Conservation (phyloP, 176 grass and related monocot genomes). For the Avena atlantica region DNA sequence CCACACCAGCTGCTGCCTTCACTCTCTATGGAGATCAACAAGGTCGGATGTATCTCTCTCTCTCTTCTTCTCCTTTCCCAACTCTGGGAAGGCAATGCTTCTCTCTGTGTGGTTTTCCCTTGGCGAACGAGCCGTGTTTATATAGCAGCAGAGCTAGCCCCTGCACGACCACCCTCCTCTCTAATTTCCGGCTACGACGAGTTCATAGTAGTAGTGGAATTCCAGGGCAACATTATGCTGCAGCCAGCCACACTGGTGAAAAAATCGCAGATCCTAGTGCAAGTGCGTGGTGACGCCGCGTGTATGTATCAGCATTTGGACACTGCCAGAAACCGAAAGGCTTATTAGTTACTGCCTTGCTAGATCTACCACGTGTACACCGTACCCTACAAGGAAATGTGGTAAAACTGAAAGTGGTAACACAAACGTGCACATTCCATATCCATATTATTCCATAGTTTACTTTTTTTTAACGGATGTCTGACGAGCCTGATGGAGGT, state of each 20-base stretch:
- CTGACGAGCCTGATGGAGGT: too few relatives aligned
- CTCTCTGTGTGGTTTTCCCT: slow-evolving; percentile 4
- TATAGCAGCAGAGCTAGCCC: slow-evolving; percentile 30
- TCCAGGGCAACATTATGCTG: not conserved
- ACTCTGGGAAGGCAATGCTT: slow-evolving; percentile 14
- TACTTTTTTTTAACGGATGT: too few relatives aligned
- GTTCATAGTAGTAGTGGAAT: not conserved
- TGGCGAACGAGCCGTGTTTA: slow-evolving; percentile 14
- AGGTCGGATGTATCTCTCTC: not conserved
- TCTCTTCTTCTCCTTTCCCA: slow-evolving; percentile 33
- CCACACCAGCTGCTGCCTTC: not conserved
- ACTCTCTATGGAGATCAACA: not conserved
- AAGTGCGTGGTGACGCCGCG: not conserved
- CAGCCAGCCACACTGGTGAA: not conserved
- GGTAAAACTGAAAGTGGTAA: not conserved
- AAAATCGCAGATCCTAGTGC: not conserved
- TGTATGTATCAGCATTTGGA: not conserved
- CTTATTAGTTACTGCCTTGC: not conserved
- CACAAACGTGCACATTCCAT: not conserved
- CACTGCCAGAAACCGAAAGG: not conserved
- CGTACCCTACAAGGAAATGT: not conserved
- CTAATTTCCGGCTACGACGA: too few relatives aligned
- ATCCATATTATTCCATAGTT: not conserved
- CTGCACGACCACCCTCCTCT: too few relatives aligned
- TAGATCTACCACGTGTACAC: not conserved